Evolutionary conservation across 2,329 filamentous ascomycete genomes (phyloP).

Genomic region (Fusarium tjaetaba): DNA sequence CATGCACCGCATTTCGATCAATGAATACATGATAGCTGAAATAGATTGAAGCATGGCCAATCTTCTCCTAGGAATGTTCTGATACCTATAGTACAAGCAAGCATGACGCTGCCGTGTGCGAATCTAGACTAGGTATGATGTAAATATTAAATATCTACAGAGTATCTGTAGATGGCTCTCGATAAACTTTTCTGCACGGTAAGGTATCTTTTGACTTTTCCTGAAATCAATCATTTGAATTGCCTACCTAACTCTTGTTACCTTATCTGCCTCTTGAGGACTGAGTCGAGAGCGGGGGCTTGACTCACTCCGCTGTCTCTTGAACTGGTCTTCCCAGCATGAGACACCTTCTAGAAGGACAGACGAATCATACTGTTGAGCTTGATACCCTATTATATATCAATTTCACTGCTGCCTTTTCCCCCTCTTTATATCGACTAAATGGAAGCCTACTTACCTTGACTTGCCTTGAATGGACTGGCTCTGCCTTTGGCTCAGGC

Average conservation of each 20-base stretch:
- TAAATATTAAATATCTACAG: too few relatives aligned
- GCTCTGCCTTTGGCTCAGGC: background rate
- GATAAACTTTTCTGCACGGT: background rate
- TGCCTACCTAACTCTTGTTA: background rate
- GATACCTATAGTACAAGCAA: background rate
- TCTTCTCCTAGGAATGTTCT: background rate
- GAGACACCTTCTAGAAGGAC: background rate
- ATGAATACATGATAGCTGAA: background rate
- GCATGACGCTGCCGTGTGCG: background rate
- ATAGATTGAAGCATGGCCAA: background rate
- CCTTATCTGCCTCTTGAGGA: background rate
- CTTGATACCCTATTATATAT: background rate
- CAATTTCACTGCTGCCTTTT: background rate
- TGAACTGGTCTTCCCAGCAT: background rate
- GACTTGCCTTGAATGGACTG: background rate
- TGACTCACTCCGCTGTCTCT: background rate
- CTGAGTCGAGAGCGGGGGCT: background rate
- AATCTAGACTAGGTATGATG: background rate
- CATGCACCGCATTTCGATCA: background rate
- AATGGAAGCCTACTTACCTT: background rate
- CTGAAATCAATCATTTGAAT: background rate
- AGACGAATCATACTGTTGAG: background rate
- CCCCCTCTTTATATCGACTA: background rate
- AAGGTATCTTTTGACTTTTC: background rate
- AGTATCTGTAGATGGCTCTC: background rate